phyloP scores from a whole-genome alignment of 2,329 filamentous ascomycete genomes.

The Trichoderma simmonsii region DNA sequence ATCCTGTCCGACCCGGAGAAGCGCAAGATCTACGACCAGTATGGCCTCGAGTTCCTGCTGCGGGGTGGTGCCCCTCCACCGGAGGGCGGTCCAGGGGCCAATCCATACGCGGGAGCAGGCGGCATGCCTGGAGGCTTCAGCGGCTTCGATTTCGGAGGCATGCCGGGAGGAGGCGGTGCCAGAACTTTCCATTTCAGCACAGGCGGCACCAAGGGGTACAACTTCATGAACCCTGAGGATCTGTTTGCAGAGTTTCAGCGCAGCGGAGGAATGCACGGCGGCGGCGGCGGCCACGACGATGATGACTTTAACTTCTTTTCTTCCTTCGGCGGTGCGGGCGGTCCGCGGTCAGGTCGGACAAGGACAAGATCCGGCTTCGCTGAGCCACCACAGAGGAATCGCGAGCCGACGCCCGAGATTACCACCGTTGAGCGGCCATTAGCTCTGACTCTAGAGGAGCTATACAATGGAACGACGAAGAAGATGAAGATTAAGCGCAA shows the following conservation, averaged over 20 bases:
- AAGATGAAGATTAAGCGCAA: constrained; percentile 99
- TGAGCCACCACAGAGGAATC: constrained; percentile 29
- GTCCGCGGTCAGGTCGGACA: constrained; percentile 36
- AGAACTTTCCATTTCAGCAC: constrained; percentile 66
- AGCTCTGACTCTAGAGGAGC: constrained; percentile 78
- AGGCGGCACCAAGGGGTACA: constrained; percentile 60
- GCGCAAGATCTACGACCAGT: constrained; percentile 91
- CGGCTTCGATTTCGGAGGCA: constrained; percentile 52
- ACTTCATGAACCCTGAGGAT: constrained; percentile 76
- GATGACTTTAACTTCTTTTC: constrained; percentile 54
- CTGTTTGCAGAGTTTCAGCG: constrained; percentile 86
- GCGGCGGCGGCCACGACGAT: constrained; percentile 38
- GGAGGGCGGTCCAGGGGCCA: constrained; percentile 51
- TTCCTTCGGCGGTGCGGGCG: constrained; percentile 41
- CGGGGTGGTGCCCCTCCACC: constrained; percentile 71
- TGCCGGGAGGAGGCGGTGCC: constrained; percentile 36
- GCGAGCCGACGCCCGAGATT: constrained; percentile 68
- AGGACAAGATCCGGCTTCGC: constrained; percentile 43
- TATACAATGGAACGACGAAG: constrained; percentile 84
- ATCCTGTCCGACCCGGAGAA: constrained; percentile 97
- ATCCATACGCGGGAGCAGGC: constrained; percentile 58
- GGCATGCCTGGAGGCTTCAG: constrained; percentile 54
- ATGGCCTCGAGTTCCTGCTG: constrained; percentile 87
- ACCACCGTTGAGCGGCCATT: constrained; percentile 86
- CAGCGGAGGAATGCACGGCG: constrained; percentile 39